Evolutionary conservation across 1,284 basidiomycete species (phyloP).

Genomic region (Farysia itapuensis): DNA sequence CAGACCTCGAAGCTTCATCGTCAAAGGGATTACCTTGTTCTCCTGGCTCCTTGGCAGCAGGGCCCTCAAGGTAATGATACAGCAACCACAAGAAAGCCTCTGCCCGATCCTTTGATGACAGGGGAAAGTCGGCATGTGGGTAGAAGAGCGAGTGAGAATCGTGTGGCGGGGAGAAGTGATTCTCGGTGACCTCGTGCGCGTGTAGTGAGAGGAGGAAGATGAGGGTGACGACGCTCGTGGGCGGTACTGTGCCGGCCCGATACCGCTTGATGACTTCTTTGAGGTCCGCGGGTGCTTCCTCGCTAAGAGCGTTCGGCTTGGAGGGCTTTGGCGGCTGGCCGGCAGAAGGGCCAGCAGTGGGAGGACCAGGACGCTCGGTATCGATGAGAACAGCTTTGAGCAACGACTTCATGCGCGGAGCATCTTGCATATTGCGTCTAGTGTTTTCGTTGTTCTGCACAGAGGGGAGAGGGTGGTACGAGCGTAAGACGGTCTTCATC

Average conservation of each 20-base stretch:
- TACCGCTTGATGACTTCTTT: conserved; percentile 46
- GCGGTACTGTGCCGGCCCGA: conserved; percentile 29
- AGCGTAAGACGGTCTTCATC: conserved; percentile 78
- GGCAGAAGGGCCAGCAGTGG: conserved; percentile 42
- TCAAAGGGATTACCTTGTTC: conserved; percentile 51
- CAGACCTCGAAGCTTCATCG: conserved; percentile 30
- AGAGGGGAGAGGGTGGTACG: conserved; percentile 78
- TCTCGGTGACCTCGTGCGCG: conserved; percentile 40
- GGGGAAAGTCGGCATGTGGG: conserved; percentile 43
- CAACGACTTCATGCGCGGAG: conserved; percentile 75
- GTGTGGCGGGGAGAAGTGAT: conserved; percentile 49
- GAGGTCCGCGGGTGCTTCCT: conserved; percentile 50
- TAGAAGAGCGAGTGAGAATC: conserved; percentile 56
- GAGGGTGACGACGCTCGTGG: conserved; percentile 53
- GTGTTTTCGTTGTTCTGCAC: conserved; percentile 69
- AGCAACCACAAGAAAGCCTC: conserved; percentile 55
- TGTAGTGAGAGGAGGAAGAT: conserved; percentile 53
- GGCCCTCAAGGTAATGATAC: conserved; percentile 56
- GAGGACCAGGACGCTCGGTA: conserved; percentile 65
- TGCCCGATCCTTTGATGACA: conserved; percentile 47
- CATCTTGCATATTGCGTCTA: conserved; percentile 75
- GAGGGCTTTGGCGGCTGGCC: conserved; percentile 25
- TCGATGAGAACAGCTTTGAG: conserved; percentile 75
- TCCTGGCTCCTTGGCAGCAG: conserved; percentile 40
- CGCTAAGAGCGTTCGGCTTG: conserved; percentile 37